These are phyloP conservation scores for Vitis rotundifolia DNA, from an alignment of 164 flowering plant genomes.

Conservation along the genomic window DNA sequence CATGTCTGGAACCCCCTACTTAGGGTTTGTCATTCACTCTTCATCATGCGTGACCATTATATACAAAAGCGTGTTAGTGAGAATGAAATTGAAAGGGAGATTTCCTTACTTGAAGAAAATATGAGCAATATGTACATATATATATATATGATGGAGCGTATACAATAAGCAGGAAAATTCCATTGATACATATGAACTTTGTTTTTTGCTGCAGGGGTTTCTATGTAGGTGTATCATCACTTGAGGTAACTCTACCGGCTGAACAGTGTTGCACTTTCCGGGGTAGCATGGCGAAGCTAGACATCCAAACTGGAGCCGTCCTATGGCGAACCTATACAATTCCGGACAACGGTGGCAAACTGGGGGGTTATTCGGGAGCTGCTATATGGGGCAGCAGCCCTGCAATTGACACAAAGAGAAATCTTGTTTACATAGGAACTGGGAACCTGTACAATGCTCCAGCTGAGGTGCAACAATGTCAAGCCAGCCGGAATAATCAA, in stretches of 20 bases:
- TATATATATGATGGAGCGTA: no score
- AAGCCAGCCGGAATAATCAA: slow-evolving; percentile 39
- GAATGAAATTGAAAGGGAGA: no score
- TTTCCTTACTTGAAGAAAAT: no score
- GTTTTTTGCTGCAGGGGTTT: slow-evolving; percentile 16
- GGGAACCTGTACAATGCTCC: slow-evolving; percentile 58
- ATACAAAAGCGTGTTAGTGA: no score
- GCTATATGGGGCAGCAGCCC: slow-evolving; percentile 71
- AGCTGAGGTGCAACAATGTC: slow-evolving; percentile 36
- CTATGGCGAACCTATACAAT: slow-evolving; percentile 44
- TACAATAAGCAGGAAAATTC: no score
- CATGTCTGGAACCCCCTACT: slow-evolving; percentile 36
- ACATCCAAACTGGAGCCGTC: slow-evolving; percentile 26
- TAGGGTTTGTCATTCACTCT: slow-evolving; percentile 24
- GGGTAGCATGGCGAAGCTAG: slow-evolving; percentile 45
- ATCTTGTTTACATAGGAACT: slow-evolving; percentile 39
- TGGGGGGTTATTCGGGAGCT: slow-evolving; percentile 47
- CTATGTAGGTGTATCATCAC: slow-evolving; percentile 49
- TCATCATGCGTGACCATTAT: no score
- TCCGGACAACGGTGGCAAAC: slow-evolving; percentile 40
- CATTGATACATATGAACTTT: no score
- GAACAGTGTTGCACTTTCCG: slow-evolving; percentile 46
- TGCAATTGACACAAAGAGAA: slow-evolving; percentile 35
- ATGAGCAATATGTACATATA: no score
- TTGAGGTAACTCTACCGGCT: slow-evolving; percentile 29